Evolutionary conservation across 2,329 filamentous ascomycete genomes (phyloP), one percentile per base, ranked within the genome.

Genomic region (Diaporthe velutina): DNA sequence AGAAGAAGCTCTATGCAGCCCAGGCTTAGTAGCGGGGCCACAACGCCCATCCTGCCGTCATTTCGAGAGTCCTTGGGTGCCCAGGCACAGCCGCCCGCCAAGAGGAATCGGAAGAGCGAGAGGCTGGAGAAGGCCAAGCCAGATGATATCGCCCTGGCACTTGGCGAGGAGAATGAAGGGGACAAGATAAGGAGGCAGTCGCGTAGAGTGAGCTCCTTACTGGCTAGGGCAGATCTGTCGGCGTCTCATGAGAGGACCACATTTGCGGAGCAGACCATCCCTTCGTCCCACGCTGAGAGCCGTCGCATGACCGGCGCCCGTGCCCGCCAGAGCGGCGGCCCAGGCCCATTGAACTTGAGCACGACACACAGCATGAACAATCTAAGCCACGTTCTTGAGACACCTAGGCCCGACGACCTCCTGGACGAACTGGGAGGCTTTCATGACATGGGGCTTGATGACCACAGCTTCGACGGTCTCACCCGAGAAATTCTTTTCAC

Each of bases 161-260:
- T 96, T n/a, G 93, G 94, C 73, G 90, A 93, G 55, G 93, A 95
- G 73, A 89, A 88, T 73, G 87, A 85, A 15, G 81, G 83, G n/a
- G 86, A 88, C 22, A 86, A 87, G 17, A 88, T 88, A 0, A 85
- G 91, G 70, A 87, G 91, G 75, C 91, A 90, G 76, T 93, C 91
- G 25, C 91, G 97, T 57, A 91, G 97, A 68, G 93, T 98, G 35
- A 99, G 97, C 85, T 98, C 96, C 22, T 90, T 98, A 84, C 88
- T 98, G 71, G 96, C 96, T 22, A 90, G 96, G 79, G 94, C 94
- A 42, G 96, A 98, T 81, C 86, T 98, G 28, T 96, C 95, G 0
- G 93, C 94, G 13, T 97, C 93, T 22, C 94, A 96, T 77, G 95
- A 98, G 78, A 90, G 94, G 79, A 89, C 92, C 1, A 90, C 92